These are phyloP conservation scores for Penicillium paneum DNA, from an alignment of 2,329 filamentous ascomycete genomes.

Conservation along the genomic window DNA sequence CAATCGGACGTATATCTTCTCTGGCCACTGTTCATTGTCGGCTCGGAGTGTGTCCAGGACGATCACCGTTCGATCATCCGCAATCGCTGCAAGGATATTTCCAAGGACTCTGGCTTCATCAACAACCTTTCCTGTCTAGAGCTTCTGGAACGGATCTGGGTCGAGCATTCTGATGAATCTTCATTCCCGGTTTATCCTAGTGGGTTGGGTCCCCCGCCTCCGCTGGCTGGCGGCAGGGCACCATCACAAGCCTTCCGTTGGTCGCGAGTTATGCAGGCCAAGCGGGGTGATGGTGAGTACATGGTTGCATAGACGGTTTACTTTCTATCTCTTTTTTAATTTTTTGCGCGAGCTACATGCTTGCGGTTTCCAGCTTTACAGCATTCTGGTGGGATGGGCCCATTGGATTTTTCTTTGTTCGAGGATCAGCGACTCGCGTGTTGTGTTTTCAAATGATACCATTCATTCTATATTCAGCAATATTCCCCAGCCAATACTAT, in stretches of 20 bases:
- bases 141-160: conserved; percentile 82
- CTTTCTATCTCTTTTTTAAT: not conserved
- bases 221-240: conserved; percentile 13
- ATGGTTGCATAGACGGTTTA: conserved; percentile 33
- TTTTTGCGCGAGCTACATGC: not conserved
- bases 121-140: conserved; percentile 87
- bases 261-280: conserved; percentile 38
- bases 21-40: conserved; percentile 89
- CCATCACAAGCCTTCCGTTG: conserved; percentile 35
- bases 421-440: conserved; percentile 7
- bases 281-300: conserved; percentile 38
- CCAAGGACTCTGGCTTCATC: conserved; percentile 84
- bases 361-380: conserved; percentile 4
- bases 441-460: conserved; percentile 19
- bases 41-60: conserved; percentile 82
- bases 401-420: not conserved
- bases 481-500: not conserved
- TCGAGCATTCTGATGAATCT: conserved; percentile 35
- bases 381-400: not conserved
- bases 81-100: conserved; percentile 78
- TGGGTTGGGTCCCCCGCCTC: conserved; percentile 15
- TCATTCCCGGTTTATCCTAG: conserved; percentile 23
- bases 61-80: conserved; percentile 76
- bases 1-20: conserved; percentile 83
- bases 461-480: conserved; percentile 9